Base-by-base conservation (phyloP, 139 green algal genomes). In the Chlamydomonas sphaeroides region DNA sequence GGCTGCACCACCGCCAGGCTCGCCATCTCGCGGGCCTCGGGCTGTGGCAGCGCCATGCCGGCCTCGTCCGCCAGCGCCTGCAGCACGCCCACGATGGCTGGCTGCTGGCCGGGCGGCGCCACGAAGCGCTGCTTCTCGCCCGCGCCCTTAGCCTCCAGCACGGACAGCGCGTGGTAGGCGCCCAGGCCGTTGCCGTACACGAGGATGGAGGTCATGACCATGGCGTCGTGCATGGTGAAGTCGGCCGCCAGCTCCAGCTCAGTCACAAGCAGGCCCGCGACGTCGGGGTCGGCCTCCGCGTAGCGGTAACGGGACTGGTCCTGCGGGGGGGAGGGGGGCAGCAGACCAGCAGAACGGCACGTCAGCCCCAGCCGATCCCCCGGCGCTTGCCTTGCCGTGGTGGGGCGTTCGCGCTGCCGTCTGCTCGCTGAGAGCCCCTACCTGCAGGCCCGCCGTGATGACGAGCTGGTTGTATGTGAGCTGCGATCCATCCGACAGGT, bases 381-480 rank as follows among this genome's bases (percentile, higher is more conserved):
- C n/a, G n/a, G n/a, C n/a, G n/a, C n/a, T n/a, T n/a, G n/a, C n/a
- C n/a, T n/a, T n/a, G n/a, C n/a, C n/a, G n/a, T n/a, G n/a, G n/a
- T n/a, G n/a, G n/a, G n/a, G n/a, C n/a, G n/a, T n/a, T n/a, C n/a
- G n/a, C n/a, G n/a, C n/a, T n/a, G n/a, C n/a, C n/a, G n/a, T n/a
- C n/a, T n/a, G n/a, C n/a, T n/a, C n/a, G n/a, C n/a, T n/a, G n/a
- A n/a, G n/a, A n/a, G n/a, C n/a, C n/a, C n/a, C n/a, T n/a, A n/a
- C n/a, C n/a, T n/a, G 90, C 65, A 93, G 62, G 14, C 91, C 91
- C 21, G 86, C 65, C 0, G 88, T 79, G 6, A 95, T 57, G 33
- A 93, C 53, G 32, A 95, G 87, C 56, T 91, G 66, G 76, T 93
- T 89, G 72, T 93, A 94, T 2, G 66, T 32, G n/a, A 93, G 68